These are phyloP conservation scores for Orbilia javanica DNA, from an alignment of 2,329 filamentous ascomycete species.

Conservation along the genomic window DNA sequence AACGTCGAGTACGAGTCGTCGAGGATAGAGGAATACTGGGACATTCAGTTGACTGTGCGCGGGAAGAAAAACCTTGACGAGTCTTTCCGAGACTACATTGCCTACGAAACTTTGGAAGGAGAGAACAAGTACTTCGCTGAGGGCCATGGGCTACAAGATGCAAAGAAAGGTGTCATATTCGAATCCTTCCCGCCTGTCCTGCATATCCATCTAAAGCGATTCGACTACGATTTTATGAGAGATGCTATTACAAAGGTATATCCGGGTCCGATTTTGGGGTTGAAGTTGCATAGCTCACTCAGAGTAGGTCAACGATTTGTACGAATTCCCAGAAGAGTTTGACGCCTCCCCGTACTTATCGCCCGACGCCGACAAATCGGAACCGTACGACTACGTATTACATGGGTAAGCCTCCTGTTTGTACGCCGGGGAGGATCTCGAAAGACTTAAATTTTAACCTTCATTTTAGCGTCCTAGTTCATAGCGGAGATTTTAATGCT, in stretches of 20 bases:
- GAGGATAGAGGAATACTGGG: slow-evolving; percentile 97
- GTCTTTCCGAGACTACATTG: slow-evolving; percentile 95
- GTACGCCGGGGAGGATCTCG: neutral
- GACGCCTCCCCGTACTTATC: slow-evolving; percentile 89
- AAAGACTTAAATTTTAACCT: neutral
- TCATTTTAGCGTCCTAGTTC: slow-evolving; percentile 79
- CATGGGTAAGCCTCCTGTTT: slow-evolving; percentile 70
- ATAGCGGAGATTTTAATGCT: slow-evolving; percentile 95
- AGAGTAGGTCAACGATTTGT: slow-evolving; percentile 81
- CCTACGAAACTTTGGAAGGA: slow-evolving; percentile 95
- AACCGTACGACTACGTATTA: slow-evolving; percentile 90
- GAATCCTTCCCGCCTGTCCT: slow-evolving; percentile 93
- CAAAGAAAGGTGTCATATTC: slow-evolving; percentile 97
- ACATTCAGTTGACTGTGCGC: slow-evolving; percentile 95
- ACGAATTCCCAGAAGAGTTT: slow-evolving; percentile 87
- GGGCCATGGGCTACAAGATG: slow-evolving; percentile 91
- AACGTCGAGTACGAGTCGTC: slow-evolving; percentile 98
- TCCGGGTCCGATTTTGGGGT: too few relatives aligned
- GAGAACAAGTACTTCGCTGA: slow-evolving; percentile 99
- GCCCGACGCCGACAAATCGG: slow-evolving; percentile 85
- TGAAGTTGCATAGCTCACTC: neutral
- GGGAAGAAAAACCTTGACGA: slow-evolving; percentile 93
- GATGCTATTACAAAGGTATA: slow-evolving; percentile 92
- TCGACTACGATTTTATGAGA: slow-evolving; percentile 95
- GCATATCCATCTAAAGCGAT: slow-evolving; percentile 94